Base-by-base conservation (phyloP, 306 rosid genomes). In the Cercis canadensis region DNA sequence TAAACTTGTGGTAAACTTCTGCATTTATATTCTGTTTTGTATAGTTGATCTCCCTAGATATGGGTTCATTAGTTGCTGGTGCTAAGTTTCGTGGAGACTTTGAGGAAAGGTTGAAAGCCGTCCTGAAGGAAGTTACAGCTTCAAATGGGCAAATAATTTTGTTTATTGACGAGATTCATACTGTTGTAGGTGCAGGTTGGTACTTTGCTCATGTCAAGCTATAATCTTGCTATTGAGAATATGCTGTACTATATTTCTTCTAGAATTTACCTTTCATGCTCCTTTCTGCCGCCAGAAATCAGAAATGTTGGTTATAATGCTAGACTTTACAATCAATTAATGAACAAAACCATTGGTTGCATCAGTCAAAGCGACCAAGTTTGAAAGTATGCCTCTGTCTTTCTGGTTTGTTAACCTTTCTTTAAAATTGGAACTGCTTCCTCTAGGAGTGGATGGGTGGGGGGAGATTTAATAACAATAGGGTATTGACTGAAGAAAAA, bases 121-220 rank as follows among this genome's bases (percentile, higher is more conserved):
- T 94, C 56, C 82, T 94, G 37, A 94, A 91, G 87, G 97, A 90
- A 85, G 99, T 95, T 59, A 86, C 96, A 14, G 70, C 97, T 67
- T 95, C 96, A 69, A 95, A 91, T 69, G 96, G 99, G 72, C 96
- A 89, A 76, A 87, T 95, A 78, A 83, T 95, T 75, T 81, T 95
- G 70, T 95, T 95, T 75, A 95, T 95, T 67, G 99, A 95, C 77
- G 99, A 91, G 88, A 95, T 95, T 75, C 99, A 95, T 77, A 91
- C 99, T 24, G 96, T 95, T 72, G 99, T 91, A 36, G 97, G 99
- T 72, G 97, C 99, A 87, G 99, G 99, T 95, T 59, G 53, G 88
- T 84, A 65, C 54, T 21, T 31, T 64, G 12, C 45, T 19, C 29
- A 31, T 79, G 37, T 34, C 45, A 10, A n/a, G 62, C 37, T 67